Percentiles rank a stretch among this genome's conserved stretches.
Conservation (phyloP, 192 early-diverging fungal genomes). For the Backusella morwellensis region DNA sequence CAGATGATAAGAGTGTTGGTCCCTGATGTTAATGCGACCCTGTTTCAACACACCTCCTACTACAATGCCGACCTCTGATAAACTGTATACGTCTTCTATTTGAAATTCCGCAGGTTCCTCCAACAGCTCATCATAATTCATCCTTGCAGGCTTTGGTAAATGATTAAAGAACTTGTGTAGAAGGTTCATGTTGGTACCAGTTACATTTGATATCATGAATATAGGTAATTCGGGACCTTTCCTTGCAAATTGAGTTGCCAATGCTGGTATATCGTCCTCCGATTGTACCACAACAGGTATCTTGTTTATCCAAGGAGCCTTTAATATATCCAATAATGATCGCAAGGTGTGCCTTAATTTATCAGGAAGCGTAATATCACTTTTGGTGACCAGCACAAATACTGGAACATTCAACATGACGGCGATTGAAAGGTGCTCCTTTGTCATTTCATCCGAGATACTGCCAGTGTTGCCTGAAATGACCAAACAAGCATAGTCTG, state of each 20-base stretch:
- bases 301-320: slow-evolving; percentile 39
- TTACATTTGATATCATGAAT: slow-evolving; percentile 83
- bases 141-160: slow-evolving; percentile 59
- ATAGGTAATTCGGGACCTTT: slow-evolving; percentile 69
- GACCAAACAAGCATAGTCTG: slow-evolving; percentile 86
- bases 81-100: slow-evolving; percentile 77
- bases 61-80: slow-evolving; percentile 66
- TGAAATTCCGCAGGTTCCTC: slow-evolving; percentile 65
- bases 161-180: slow-evolving; percentile 67
- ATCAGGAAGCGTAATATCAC: slow-evolving; percentile 62
- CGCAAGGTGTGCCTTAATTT: slow-evolving; percentile 45
- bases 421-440: slow-evolving; percentile 79
- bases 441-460: slow-evolving; percentile 60
- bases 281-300: slow-evolving; percentile 42
- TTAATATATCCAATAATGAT: slow-evolving; percentile 48
- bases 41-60: slow-evolving; percentile 59
- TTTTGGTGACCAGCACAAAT: slow-evolving; percentile 85
- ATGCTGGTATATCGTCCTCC: slow-evolving; percentile 37
- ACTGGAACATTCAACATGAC: slow-evolving; percentile 80
- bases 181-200: slow-evolving; percentile 66
- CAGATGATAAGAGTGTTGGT: slow-evolving; percentile 41
- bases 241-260: slow-evolving; percentile 36
- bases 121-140: slow-evolving; percentile 29
- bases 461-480: slow-evolving; percentile 67
- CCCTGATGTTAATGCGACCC: slow-evolving; percentile 47